phyloP scores from a whole-genome alignment of 2,329 filamentous ascomycete species.

The Boeremia lycopersici region DNA sequence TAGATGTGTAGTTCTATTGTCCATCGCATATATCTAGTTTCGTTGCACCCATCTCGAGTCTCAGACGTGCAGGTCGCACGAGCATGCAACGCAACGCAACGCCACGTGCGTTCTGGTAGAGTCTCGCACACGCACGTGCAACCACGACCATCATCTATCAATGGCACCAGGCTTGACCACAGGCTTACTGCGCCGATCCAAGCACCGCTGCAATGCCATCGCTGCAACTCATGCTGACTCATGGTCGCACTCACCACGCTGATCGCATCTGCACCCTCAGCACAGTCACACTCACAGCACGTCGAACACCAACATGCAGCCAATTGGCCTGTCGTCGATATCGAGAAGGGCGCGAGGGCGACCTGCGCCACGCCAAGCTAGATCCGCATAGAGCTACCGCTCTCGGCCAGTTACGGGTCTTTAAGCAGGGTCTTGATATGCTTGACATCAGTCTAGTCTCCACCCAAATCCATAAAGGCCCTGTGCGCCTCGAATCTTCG shows the following conservation, averaged over 20 bases:
- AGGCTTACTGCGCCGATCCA: neutral
- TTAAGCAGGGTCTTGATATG: conserved; percentile 8
- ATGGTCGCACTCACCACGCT: neutral
- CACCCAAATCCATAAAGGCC: conserved; percentile 10
- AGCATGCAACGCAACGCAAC: conserved; percentile 9
- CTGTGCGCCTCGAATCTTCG: neutral
- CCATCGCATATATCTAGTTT: neutral
- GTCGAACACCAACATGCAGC: neutral
- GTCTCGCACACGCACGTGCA: neutral
- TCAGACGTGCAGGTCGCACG: neutral
- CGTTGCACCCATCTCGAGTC: neutral
- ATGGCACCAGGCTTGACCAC: neutral
- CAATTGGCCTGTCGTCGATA: neutral
- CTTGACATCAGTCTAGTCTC: conserved; percentile 12
- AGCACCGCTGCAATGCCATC: neutral
- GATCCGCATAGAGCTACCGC: conserved; percentile 11
- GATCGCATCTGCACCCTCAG: neutral
- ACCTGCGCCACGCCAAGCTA: conserved; percentile 5
- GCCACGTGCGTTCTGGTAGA: conserved; percentile 4
- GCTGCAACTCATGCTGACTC: neutral
- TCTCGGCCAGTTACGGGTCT: conserved; percentile 11
- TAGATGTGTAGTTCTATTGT: neutral
- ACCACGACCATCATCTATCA: neutral
- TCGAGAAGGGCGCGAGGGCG: conserved; percentile 11
- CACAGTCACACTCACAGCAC: conserved; percentile 3